Percentiles rank a stretch among this genome's conserved stretches.
Evolutionary conservation across 441 rosid genomes (phyloP).

Genomic region (Gossypium davidsonii): DNA sequence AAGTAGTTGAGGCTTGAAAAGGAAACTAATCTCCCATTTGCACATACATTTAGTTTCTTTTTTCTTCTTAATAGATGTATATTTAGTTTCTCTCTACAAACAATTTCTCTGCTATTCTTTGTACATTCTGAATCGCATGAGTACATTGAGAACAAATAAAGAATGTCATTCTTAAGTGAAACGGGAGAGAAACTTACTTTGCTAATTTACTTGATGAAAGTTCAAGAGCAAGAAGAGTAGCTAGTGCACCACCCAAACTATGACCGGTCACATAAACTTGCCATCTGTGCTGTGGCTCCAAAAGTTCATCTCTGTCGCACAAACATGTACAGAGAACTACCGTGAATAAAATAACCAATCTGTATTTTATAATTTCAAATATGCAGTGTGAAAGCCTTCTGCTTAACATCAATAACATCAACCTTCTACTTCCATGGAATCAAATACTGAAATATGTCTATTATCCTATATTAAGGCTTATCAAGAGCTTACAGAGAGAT

Average conservation of each 20-base stretch:
- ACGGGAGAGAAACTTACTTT: conserved; percentile 44
- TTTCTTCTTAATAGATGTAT: background rate
- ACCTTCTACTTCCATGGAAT: conserved; percentile 2
- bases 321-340: background rate
- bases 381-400: background rate
- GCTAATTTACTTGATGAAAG: conserved; percentile 84
- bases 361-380: background rate
- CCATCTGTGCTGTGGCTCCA: conserved; percentile 50
- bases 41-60: background rate
- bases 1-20: background rate
- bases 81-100: background rate
- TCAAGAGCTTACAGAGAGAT: background rate
- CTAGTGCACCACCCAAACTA: conserved; percentile 96
- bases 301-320: conserved; percentile 50
- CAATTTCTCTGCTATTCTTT: background rate
- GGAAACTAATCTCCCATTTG: background rate
- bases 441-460: background rate
- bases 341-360: background rate
- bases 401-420: background rate
- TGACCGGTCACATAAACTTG: conserved; percentile 92
- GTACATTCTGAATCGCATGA: background rate
- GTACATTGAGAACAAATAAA: background rate
- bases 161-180: background rate
- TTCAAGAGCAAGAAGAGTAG: conserved; percentile 89
- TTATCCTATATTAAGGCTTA: conserved; percentile 1